phyloP scores from a whole-genome alignment of 1,284 basidiomycete genomes.

The Inonotus hispidus region DNA sequence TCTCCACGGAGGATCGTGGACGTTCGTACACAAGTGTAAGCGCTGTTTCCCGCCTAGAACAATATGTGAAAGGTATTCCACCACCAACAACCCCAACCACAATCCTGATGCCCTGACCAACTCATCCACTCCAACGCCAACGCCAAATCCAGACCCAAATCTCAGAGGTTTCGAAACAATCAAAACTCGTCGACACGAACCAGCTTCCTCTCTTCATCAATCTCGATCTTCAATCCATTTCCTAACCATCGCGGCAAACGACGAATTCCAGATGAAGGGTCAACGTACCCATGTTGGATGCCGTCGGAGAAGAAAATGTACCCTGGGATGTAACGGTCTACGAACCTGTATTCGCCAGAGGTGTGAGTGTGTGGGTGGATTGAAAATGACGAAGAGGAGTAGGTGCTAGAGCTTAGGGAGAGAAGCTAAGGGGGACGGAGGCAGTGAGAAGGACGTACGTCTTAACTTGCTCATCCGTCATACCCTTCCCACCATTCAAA shows the following conservation, averaged over 20 bases:
- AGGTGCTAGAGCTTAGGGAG: background rate
- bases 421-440: constrained; percentile 1
- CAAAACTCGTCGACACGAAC: constrained; percentile 9
- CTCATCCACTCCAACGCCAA: background rate
- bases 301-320: constrained; percentile 72
- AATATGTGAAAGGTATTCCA: no score
- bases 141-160: background rate
- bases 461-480: constrained; percentile 78
- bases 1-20: no score
- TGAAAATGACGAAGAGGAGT: background rate
- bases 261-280: background rate
- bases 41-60: no score
- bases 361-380: background rate
- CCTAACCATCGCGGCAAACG: constrained; percentile 10
- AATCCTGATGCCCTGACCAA: no score
- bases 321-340: constrained; percentile 80
- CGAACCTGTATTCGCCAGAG: constrained; percentile 42
- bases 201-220: constrained; percentile 13
- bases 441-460: constrained; percentile 36
- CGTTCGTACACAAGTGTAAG: no score
- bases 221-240: constrained; percentile 13
- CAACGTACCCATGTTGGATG: constrained; percentile 23
- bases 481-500: constrained; percentile 75
- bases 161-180: background rate
- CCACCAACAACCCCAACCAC: no score